A percentile compares a stretch with the other conserved stretches of the same genome.
Evolutionary conservation across 768 basidiomycete species (phyloP).

Genomic region (Pulveroboletus sp.): DNA sequence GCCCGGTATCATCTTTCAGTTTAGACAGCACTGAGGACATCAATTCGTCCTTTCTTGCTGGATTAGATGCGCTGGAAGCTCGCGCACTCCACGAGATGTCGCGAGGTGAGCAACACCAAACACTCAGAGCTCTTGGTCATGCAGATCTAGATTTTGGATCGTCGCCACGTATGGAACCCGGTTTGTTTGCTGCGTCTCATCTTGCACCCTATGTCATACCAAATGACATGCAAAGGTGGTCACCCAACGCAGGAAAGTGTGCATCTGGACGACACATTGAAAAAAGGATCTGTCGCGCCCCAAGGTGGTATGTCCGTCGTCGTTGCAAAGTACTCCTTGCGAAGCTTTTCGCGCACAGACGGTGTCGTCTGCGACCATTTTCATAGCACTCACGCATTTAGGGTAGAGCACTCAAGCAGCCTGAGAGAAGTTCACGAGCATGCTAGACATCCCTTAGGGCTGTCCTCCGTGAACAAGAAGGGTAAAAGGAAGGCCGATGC

Average conservation of each 20-base stretch:
- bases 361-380: not conserved
- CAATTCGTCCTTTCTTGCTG: constrained; percentile 27
- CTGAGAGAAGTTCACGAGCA: not conserved
- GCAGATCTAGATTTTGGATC: not conserved
- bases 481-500: constrained; percentile 39
- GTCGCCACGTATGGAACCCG: not conserved
- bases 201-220: not conserved
- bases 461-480: constrained; percentile 32
- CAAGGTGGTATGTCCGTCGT: constrained; percentile 17
- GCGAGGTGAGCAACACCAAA: constrained; percentile 8
- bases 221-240: constrained; percentile 5
- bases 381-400: constrained; percentile 6
- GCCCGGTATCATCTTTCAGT: constrained; percentile 7
- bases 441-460: constrained; percentile 2
- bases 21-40: constrained; percentile 13
- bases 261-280: not conserved
- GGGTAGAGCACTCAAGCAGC: not conserved
- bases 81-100: constrained; percentile 15
- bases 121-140: not conserved
- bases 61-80: constrained; percentile 47
- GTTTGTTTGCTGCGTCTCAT: constrained; percentile 4
- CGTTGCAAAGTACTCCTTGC: not conserved
- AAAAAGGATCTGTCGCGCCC: not conserved
- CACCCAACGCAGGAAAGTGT: constrained; percentile 2
- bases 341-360: not conserved